Percentiles rank a stretch among this genome's conserved stretches.
phyloP scores from a whole-genome alignment of 805 yeast genomes.

The Wickerhamomyces tratensis region DNA sequence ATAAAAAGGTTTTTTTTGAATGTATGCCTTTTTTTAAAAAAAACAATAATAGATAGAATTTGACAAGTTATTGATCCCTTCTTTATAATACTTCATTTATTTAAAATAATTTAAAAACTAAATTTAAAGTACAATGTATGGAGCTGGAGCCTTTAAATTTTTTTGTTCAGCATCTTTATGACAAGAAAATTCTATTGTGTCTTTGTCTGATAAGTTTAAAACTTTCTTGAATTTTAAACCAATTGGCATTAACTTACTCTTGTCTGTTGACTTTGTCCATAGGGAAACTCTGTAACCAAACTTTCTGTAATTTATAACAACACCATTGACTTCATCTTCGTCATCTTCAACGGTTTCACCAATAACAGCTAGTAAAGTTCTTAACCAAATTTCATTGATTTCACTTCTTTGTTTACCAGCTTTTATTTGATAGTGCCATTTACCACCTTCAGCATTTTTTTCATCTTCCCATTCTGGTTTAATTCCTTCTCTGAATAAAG shows the following conservation, averaged over 20 bases:
- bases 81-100: too few relatives aligned
- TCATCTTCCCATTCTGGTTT: slow-evolving; percentile 99
- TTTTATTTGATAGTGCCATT: slow-evolving; percentile 78
- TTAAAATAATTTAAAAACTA: too few relatives aligned
- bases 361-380: slow-evolving; percentile 79
- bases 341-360: slow-evolving; percentile 89
- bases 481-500: slow-evolving; percentile 86
- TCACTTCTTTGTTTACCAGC: slow-evolving; percentile 37
- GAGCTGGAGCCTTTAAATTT: slow-evolving; percentile 1
- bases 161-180: slow-evolving; percentile 29
- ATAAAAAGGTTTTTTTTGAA: too few relatives aligned
- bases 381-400: slow-evolving; percentile 87
- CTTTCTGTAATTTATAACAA: slow-evolving; percentile 82
- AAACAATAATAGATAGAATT: too few relatives aligned
- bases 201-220: slow-evolving; percentile 63
- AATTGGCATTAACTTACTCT: slow-evolving; percentile 54
- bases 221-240: slow-evolving; percentile 86
- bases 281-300: slow-evolving; percentile 76
- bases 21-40: too few relatives aligned
- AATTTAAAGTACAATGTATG: neutral
- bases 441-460: slow-evolving; percentile 84
- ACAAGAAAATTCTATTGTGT: slow-evolving; percentile 69
- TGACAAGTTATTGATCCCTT: too few relatives aligned
- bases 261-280: slow-evolving; percentile 82
- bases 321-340: slow-evolving; percentile 84